Base-by-base conservation (phyloP, 192 early-diverging fungal species). In the Coemansia sp. region DNA sequence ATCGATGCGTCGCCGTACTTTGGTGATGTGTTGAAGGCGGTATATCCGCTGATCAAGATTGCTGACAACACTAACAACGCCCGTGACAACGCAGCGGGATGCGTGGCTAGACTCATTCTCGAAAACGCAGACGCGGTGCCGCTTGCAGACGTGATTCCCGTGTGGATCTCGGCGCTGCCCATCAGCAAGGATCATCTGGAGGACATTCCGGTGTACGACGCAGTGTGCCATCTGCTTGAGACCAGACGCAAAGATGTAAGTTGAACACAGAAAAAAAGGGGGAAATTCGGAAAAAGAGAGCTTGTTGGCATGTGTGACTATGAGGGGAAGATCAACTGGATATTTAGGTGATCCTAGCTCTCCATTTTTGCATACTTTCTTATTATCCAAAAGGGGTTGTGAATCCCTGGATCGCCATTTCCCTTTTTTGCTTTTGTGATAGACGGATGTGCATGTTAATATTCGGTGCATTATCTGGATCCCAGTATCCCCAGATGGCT, bases 61-160 rank as follows among this genome's bases (percentile, higher is more conserved):
- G 41, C 40, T 9, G 79, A 67, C 61, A 74, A 77, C 50, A 74
- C 87, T 63, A 76, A 77, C 62, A 74, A 87, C 52, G 69, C 70
- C 38, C 69, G 68, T 21, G 92, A 94, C 81, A 94, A 94, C 71
- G 92, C 92, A 54, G 86, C 85, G 42, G 92, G 92, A 48, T 90
- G 92, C 54, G 89, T 94, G 39, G 88, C 92, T 18, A 85, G 92
- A 45, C 85, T 93, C 67, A 87, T 93, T 61, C 72, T 91, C 52
- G 79, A 84, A 59, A 84, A 88, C 65, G 87, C 91, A 11, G 79
- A 86, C 45, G 91, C 88, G 12, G 85, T 93, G 15, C 91, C 90
- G 19, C 63, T 92, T 32, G 87, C 86, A 32, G 88, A 93, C 52
- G 87, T 92, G 32, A 71, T 94, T 50, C 88, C 89, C 37, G 86